A percentile compares a stretch with the other conserved stretches of the same genome.
These are phyloP conservation scores for Colletotrichum trifolii DNA, from an alignment of 2,329 filamentous ascomycete genomes.

Conservation along the genomic window DNA sequence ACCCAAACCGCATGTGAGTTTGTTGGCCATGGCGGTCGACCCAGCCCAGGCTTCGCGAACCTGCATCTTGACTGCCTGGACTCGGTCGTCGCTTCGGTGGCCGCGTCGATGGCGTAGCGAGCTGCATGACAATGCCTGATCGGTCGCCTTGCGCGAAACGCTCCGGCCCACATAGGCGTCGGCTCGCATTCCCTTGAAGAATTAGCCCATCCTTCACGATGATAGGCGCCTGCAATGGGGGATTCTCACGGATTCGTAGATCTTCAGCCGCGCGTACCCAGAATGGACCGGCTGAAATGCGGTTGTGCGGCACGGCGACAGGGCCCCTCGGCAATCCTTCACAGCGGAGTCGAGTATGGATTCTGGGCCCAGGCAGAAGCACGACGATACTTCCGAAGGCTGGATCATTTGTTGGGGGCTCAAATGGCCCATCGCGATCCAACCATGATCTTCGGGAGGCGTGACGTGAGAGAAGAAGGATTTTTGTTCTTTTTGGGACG, in stretches of 20 bases:
- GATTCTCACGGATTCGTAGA: not conserved
- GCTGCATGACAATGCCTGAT: not conserved
- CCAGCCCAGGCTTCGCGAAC: not conserved
- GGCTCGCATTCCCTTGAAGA: not conserved
- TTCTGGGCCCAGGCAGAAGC: not conserved
- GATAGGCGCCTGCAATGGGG: not conserved
- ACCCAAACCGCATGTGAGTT: not conserved
- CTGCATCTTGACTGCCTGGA: not conserved
- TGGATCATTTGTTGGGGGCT: not conserved
- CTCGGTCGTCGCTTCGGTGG: not conserved
- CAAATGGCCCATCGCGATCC: constrained; percentile 2
- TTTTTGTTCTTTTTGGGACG: not conserved
- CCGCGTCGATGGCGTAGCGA: not conserved
- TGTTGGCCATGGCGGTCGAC: not conserved
- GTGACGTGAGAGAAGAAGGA: no score
- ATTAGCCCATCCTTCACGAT: not conserved
- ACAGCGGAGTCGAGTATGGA: not conserved
- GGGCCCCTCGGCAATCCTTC: not conserved
- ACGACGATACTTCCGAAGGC: not conserved
- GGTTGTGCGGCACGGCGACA: not conserved
- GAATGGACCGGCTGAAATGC: not conserved
- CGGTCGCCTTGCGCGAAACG: not conserved
- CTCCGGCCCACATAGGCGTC: not conserved
- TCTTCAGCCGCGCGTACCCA: no score
- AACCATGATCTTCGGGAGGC: not conserved